Conservation (phyloP, 106 monocot species). For the Cymbidium sinense region DNA sequence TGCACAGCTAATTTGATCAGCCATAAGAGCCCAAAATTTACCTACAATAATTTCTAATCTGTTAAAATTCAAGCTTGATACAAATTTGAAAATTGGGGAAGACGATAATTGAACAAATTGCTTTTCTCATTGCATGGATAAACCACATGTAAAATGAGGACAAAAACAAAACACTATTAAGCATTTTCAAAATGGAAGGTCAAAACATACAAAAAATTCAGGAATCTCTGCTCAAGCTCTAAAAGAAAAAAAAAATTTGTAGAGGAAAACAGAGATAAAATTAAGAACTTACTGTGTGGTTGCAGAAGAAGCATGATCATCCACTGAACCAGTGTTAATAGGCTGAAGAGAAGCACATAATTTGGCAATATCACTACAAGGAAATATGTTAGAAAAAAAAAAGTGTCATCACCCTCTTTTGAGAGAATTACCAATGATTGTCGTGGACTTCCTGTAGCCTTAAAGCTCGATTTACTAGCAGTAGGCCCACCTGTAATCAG, state of each 20-base stretch:
- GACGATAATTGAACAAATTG: no score
- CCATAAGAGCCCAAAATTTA: no score
- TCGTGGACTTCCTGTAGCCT: constrained; percentile 4
- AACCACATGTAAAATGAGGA: background rate
- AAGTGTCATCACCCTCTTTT: background rate
- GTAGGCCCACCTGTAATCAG: constrained; percentile 17
- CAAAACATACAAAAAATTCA: background rate
- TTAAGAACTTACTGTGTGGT: constrained; percentile 29
- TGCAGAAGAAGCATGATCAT: constrained; percentile 25
- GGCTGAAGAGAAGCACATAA: constrained; percentile 21
- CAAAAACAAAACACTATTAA: background rate
- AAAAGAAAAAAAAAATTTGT: background rate
- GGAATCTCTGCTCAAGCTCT: background rate
- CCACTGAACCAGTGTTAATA: constrained; percentile 27
- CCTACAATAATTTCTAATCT: no score
- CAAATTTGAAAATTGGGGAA: no score
- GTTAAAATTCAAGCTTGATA: no score
- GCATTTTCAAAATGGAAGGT: constrained; percentile 5
- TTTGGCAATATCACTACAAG: background rate
- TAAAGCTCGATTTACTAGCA: constrained; percentile 5
- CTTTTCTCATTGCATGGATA: no score
- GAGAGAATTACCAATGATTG: constrained; percentile 19
- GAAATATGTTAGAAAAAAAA: background rate
- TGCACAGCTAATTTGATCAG: no score
- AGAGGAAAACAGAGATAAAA: background rate